phyloP scores from a whole-genome alignment of 495 filamentous ascomycete species.

The Neurospora sp. region DNA sequence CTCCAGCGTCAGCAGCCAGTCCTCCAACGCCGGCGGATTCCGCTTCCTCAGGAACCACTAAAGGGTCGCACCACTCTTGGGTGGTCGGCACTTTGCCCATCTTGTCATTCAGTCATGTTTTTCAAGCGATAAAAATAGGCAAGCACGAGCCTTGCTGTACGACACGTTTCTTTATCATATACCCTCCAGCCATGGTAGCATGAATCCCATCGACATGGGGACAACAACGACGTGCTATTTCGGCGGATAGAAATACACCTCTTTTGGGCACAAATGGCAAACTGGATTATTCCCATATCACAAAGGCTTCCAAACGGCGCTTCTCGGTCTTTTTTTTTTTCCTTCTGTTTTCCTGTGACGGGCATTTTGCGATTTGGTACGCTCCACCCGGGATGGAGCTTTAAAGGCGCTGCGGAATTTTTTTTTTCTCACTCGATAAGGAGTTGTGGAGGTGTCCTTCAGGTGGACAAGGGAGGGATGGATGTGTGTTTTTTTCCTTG shows the following conservation, averaged over 20 bases:
- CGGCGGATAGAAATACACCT: background rate
- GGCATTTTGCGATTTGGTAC: background rate
- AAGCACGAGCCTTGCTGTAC: background rate
- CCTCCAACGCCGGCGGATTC: constrained; percentile 13
- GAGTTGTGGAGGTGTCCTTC: background rate
- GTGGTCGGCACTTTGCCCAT: constrained; percentile 22
- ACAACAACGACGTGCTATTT: background rate
- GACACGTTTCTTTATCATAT: background rate
- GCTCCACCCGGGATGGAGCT: background rate
- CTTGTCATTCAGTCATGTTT: background rate
- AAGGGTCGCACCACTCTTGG: constrained; percentile 13
- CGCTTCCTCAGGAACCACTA: constrained; percentile 37
- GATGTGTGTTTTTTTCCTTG: background rate
- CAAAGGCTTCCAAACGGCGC: background rate
- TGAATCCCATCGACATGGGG: background rate
- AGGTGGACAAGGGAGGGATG: background rate
- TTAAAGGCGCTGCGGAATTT: background rate
- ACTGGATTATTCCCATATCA: background rate
- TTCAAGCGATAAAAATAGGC: background rate
- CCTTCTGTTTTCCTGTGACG: background rate
- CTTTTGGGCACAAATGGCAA: background rate
- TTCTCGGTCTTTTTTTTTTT: background rate
- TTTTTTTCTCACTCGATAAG: background rate
- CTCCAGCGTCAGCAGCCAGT: constrained; percentile 26
- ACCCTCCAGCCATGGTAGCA: background rate